phyloP scores from a whole-genome alignment of 148 eudicot species.

The Rhododendron kiyosumense region DNA sequence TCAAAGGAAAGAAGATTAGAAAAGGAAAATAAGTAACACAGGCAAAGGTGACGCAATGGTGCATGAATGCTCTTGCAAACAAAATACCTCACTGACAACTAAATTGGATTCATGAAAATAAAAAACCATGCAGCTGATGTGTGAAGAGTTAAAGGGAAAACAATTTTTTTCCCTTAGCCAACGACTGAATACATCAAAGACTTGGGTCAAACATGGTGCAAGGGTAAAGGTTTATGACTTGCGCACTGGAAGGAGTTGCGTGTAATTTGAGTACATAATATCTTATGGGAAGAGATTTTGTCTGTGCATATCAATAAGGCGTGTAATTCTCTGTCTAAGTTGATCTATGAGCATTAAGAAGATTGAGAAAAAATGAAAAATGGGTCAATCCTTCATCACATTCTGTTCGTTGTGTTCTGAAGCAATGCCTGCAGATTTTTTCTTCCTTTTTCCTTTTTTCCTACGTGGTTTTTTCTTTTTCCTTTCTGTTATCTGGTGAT shows the following conservation, averaged over 20 bases:
- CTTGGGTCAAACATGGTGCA: not conserved
- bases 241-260: not conserved
- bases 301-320: not conserved
- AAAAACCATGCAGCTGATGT: not conserved
- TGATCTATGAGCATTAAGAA: too few relatives aligned
- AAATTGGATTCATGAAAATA: not conserved
- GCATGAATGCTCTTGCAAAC: not conserved
- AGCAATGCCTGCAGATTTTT: not conserved
- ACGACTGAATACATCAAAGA: not conserved
- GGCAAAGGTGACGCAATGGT: not conserved
- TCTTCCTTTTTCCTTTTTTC: not conserved
- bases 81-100: not conserved
- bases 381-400: not conserved
- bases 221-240: not conserved
- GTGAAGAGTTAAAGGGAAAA: not conserved
- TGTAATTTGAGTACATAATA: not conserved
- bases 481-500: not conserved
- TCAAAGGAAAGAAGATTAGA: not conserved
- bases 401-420: not conserved
- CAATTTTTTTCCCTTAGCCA: not conserved
- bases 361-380: not conserved
- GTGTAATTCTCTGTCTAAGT: too few relatives aligned
- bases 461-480: not conserved
- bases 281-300: not conserved
- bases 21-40: not conserved